Evolutionary conservation across 202 grass and related monocot genomes (phyloP), one percentile per base, ranked within the genome.

Genomic region (Tripidium arundinaceum): DNA sequence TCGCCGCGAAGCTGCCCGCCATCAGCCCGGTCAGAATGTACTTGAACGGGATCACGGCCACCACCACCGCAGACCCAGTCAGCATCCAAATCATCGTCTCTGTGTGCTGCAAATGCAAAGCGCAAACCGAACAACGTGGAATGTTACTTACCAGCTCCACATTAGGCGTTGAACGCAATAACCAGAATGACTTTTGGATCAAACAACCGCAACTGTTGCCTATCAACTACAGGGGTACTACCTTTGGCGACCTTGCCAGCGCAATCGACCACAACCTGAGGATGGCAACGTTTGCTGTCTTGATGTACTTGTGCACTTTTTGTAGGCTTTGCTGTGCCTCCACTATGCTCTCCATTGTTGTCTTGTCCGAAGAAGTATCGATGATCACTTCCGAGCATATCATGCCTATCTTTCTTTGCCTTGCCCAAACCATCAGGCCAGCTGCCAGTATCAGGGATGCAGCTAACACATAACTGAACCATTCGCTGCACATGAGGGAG

Each of bases 341-440:
- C 68, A 98, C 87, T 66, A 92, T 73, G 87, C 79, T 89, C 47
- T 94, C 89, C 81, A 94, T 89, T 24, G 89, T 92, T 15, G 94
- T 90, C 87, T 94, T 94, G 54, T 94, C 94, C 0, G 87, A 87
- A 72, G 36, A 8, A 22, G 89, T 83, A 14, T 90, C 81, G 4
- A 97, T 78, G 70, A 90, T 50, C 21, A 94, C 81, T 78, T 94
- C 89, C 8, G 80, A 84, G 57, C 77, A 91, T 55, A 81, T 81
- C 22, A 81, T 77, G 1, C 85, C 79, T 0, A 94, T 79, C 74
- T 72, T 76, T 37, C 67, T 85, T 27, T 58, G 28, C 40, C 70
- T 89, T 24, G 87, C 75, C 94, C 91, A 97, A 22, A 92, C 41
- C 77, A 97, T 94, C 19, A 27, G 29, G 74, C 87, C 85, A 1